Evolutionary conservation across 2,329 filamentous ascomycete genomes (phyloP).

Genomic region (Cryoendolithus antarcticus): DNA sequence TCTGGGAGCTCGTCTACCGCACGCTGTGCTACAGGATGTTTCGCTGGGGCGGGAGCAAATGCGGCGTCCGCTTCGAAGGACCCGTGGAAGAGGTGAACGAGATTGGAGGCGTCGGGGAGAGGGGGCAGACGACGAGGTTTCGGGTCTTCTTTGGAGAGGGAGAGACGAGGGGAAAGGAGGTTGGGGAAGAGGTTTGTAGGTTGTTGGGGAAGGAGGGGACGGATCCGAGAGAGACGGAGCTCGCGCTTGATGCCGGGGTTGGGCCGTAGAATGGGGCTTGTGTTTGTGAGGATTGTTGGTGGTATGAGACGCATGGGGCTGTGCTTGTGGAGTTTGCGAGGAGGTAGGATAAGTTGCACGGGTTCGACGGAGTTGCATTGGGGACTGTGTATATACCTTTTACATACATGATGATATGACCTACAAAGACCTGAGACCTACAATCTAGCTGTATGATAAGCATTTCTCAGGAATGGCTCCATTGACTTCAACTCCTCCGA

Average conservation of each 20-base stretch:
- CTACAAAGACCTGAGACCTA: too few relatives aligned
- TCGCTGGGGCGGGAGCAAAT: conserved; percentile 22
- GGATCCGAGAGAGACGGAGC: conserved; percentile 5
- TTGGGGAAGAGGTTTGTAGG: conserved; percentile 17
- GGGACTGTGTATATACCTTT: too few relatives aligned
- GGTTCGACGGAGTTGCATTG: too few relatives aligned
- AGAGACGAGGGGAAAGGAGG: conserved; percentile 10
- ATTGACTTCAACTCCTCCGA: too few relatives aligned
- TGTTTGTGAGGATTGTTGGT: too few relatives aligned
- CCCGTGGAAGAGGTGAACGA: conserved; percentile 2
- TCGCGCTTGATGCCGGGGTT: conserved; percentile 6
- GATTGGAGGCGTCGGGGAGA: conserved; percentile 5
- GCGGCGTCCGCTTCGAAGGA: conserved; percentile 19
- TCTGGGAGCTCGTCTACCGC: conserved; percentile 24
- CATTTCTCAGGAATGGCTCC: too few relatives aligned
- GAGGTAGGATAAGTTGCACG: too few relatives aligned
- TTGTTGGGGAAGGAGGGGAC: conserved; percentile 13
- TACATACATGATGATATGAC: too few relatives aligned
- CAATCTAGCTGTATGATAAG: too few relatives aligned
- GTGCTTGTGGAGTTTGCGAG: too few relatives aligned
- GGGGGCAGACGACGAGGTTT: conserved; percentile 2
- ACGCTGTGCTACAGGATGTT: conserved; percentile 22
- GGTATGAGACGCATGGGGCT: too few relatives aligned
- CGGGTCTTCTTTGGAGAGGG: conserved; percentile 3
- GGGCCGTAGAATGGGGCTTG: conserved; percentile 6